Evolutionary conservation across 2,329 filamentous ascomycete species (phyloP), one percentile per base, ranked within the genome.

Genomic region (Ceratocystis variospora): DNA sequence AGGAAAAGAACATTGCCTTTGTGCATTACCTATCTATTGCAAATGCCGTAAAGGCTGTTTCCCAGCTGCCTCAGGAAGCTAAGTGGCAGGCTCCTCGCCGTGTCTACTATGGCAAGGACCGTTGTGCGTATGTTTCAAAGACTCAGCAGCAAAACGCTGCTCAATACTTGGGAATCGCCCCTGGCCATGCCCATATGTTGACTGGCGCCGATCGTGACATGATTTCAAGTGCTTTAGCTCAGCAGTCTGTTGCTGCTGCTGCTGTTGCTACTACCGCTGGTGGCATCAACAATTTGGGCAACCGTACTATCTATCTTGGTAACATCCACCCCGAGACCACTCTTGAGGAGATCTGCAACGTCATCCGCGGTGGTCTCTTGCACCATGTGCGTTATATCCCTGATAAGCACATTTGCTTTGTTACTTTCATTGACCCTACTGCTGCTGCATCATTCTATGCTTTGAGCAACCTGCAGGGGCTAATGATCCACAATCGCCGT

Each of bases 351-450:
- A 99, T 99, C 75, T 99, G 94, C 83, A 99, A 99, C 73, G 94
- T 99, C 67, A 94, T 99, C 64, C 86, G 94, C 70, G 94, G 94
- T 68, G 94, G 94, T 72, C 83, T 99, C 70, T 82, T 99, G 72
- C 94, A 99, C 76, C 94, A 99, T 76, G 96, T 99, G 76, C 90
- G 94, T 71, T 99, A 97, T 78, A 99, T 99, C 72, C 94, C 94
- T 5, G 94, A 99, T 79, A 99, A 99, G 84, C 94, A 99, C 78
- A 99, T 99, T 71, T 99, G 94, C 81, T 99, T 99, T 74, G 94
- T 99, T 67, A 99, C 94, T 1, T 99, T 99, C 77, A 97, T 99
- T 75, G 94, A 99, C 73, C 94, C 94, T 7, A 99, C 94, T 28
- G 95, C 94, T 2, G 94, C 94, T 28, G 94, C 94, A 50, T 96